These are phyloP conservation scores for Botrytis fabae DNA, from an alignment of 2,329 filamentous ascomycete genomes.

Conservation along the genomic window DNA sequence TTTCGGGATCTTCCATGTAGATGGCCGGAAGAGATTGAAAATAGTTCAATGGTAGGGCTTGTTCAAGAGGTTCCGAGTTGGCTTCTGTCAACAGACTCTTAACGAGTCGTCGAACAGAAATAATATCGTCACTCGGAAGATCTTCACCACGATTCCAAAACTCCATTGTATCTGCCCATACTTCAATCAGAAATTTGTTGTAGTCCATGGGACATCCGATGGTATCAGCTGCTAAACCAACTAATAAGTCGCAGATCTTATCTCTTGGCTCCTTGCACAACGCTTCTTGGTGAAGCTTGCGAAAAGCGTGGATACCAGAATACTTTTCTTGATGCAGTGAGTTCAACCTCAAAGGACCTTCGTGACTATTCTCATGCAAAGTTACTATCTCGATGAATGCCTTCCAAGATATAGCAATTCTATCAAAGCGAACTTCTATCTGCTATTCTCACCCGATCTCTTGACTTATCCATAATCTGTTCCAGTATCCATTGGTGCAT, in stretches of 20 bases:
- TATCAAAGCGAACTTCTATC: constrained; percentile 34
- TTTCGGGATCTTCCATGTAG: not conserved
- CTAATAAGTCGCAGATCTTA: constrained; percentile 39
- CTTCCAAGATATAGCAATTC: constrained; percentile 15
- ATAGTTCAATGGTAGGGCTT: not conserved
- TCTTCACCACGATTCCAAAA: constrained; percentile 28
- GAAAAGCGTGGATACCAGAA: constrained; percentile 23
- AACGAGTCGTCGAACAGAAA: constrained; percentile 10
- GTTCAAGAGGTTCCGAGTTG: not conserved
- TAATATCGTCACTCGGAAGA: not conserved
- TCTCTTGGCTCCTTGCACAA: constrained; percentile 37
- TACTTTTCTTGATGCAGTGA: constrained; percentile 26
- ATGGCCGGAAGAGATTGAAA: not conserved
- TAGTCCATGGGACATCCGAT: constrained; percentile 36
- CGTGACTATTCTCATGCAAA: not conserved
- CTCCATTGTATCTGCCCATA: constrained; percentile 38
- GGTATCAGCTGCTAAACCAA: constrained; percentile 36
- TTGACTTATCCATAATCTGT: constrained; percentile 35
- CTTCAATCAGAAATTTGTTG: constrained; percentile 31
- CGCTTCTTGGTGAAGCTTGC: constrained; percentile 32
- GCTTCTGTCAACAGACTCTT: constrained; percentile 2
- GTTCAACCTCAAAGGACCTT: constrained; percentile 28
- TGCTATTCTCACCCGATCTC: constrained; percentile 33
- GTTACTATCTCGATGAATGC: constrained; percentile 1
- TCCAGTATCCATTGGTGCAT: constrained; percentile 30